A percentile compares a stretch with the other conserved stretches of the same genome.
Evolutionary conservation across 441 rosid species (phyloP).

Genomic region (Erysimum cheiri): DNA sequence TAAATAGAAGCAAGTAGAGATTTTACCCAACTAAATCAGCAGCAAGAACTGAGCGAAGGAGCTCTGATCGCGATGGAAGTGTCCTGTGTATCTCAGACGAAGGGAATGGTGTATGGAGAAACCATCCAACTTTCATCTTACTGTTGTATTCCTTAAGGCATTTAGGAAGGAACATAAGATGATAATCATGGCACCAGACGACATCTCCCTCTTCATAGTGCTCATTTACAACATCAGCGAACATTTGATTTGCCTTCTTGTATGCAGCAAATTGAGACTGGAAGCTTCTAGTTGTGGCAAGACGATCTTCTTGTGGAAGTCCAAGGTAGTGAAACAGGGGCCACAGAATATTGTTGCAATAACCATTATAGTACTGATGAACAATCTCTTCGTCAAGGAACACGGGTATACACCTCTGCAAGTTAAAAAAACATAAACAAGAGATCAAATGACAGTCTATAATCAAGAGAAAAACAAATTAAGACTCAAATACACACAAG

Average conservation of each 20-base stretch:
- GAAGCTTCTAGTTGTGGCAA: slow-evolving; percentile 96
- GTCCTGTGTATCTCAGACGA: slow-evolving; percentile 99
- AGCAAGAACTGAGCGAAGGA: slow-evolving; percentile 93
- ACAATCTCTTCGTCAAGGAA: slow-evolving; percentile 99
- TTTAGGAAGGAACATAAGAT: slow-evolving; percentile 97
- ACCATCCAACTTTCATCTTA: slow-evolving; percentile 99
- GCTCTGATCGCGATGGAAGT: slow-evolving; percentile 94
- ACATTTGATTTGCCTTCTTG: slow-evolving; percentile 97
- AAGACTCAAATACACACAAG: not conserved
- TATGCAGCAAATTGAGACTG: slow-evolving; percentile 98
- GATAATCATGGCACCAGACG: slow-evolving; percentile 99
- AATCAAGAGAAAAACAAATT: not conserved
- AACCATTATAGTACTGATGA: slow-evolving; percentile 98
- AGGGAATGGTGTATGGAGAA: slow-evolving; percentile 99
- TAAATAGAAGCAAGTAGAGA: slow-evolving; percentile 33
- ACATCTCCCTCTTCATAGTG: slow-evolving; percentile 99
- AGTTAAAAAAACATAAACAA: slow-evolving; percentile 21
- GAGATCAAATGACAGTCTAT: slow-evolving; percentile 24
- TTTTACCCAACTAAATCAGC: slow-evolving; percentile 98
- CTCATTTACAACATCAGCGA: slow-evolving; percentile 89
- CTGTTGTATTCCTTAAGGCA: slow-evolving; percentile 84
- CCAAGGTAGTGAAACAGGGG: slow-evolving; percentile 97
- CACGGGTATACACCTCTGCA: slow-evolving; percentile 97
- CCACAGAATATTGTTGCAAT: slow-evolving; percentile 98
- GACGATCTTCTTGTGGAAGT: slow-evolving; percentile 99